Percentiles rank a stretch among this genome's conserved stretches.
Evolutionary conservation across 805 yeast species (phyloP).

Genomic region (Yamadazyma sp.): DNA sequence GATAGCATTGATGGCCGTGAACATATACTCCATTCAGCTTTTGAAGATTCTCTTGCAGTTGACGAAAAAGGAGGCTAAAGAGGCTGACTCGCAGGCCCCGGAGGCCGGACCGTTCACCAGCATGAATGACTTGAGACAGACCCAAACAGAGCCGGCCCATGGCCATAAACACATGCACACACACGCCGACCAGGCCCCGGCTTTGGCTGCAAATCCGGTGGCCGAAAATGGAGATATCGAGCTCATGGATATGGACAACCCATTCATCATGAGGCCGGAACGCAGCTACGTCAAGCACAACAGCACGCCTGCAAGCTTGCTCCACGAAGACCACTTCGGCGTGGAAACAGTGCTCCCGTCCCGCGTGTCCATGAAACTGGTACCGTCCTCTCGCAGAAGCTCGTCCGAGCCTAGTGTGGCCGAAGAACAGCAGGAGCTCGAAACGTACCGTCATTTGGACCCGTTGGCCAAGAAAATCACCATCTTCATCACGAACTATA

Average conservation of each 20-base stretch:
- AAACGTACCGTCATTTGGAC: conserved; percentile 14
- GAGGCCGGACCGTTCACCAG: conserved; percentile 19
- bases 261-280: conserved; percentile 17
- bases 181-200: neutral
- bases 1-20: conserved; percentile 45
- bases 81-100: conserved; percentile 4
- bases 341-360: conserved; percentile 8
- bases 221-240: conserved; percentile 7
- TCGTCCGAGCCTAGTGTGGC: conserved; percentile 1
- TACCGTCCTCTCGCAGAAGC: conserved; percentile 1
- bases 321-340: conserved; percentile 1
- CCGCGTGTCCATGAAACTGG: conserved; percentile 7
- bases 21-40: conserved; percentile 38
- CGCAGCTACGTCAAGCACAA: conserved; percentile 16
- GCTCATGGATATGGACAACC: conserved; percentile 13
- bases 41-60: conserved; percentile 22
- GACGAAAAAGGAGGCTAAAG: conserved; percentile 2
- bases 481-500: conserved; percentile 39
- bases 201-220: conserved; percentile 1
- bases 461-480: conserved; percentile 27
- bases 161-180: conserved; percentile 1
- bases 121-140: conserved; percentile 27
- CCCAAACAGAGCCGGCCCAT: conserved; percentile 16
- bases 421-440: conserved; percentile 1
- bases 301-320: conserved; percentile 9